These are phyloP conservation scores for Dacryopinax spathularia DNA, from an alignment of 768 basidiomycete species.

Conservation along the genomic window DNA sequence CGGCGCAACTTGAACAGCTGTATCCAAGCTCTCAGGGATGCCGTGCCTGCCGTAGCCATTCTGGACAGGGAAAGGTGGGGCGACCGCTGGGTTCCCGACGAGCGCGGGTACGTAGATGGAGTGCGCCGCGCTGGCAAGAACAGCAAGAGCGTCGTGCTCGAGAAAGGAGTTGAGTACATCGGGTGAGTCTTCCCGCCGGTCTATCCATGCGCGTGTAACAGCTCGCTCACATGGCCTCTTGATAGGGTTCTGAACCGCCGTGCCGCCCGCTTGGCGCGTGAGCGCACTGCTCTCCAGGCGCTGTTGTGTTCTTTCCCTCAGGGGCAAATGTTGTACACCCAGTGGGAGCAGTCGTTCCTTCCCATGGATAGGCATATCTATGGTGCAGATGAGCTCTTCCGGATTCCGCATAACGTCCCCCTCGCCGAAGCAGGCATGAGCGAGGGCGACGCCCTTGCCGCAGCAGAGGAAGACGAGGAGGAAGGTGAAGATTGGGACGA, in stretches of 20 bases:
- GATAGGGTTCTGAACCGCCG: conserved; percentile 63
- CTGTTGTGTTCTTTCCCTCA: conserved; percentile 59
- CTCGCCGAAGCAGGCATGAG: conserved; percentile 38
- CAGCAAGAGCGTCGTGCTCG: conserved; percentile 79
- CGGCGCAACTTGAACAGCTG: conserved; percentile 80
- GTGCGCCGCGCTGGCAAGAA: conserved; percentile 83
- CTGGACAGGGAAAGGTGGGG: conserved; percentile 39
- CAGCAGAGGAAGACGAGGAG: conserved; percentile 24
- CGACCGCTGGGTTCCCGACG: conserved; percentile 30
- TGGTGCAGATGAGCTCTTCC: conserved; percentile 46
- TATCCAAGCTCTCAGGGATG: conserved; percentile 62
- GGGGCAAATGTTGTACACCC: conserved; percentile 50
- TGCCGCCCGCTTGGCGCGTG: conserved; percentile 53
- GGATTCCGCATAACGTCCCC: conserved; percentile 5
- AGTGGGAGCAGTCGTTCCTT: conserved; percentile 55
- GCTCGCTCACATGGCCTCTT: conserved; percentile 8
- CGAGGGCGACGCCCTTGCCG: conserved; percentile 9
- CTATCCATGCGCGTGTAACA: conserved; percentile 2
- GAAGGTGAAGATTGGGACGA: conserved; percentile 33
- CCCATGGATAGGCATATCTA: conserved; percentile 42
- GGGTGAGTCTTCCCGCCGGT: conserved; percentile 25
- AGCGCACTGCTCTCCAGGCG: conserved; percentile 59
- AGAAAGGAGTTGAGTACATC: conserved; percentile 85
- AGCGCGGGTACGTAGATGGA: conserved; percentile 79
- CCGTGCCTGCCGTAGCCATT: conserved; percentile 71